Base-by-base conservation (phyloP, 129 eudicot species). In the Artemisia tridentata region DNA sequence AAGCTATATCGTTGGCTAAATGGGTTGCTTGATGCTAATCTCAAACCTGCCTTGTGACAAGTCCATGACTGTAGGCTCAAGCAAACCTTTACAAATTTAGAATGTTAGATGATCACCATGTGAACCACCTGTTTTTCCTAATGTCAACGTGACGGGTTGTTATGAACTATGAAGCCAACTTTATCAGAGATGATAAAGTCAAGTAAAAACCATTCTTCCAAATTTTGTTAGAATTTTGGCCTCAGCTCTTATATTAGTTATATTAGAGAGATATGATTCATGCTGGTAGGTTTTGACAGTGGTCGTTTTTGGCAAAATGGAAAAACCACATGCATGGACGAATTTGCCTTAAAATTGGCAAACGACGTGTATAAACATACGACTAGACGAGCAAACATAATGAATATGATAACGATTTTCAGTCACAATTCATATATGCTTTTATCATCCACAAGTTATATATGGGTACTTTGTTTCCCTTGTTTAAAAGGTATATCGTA, bases 31-130 rank as follows among this genome's bases (percentile, higher is more conserved):
- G 14, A 59, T 16, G 76, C 27, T 59, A 17, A 38, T 59, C 49
- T 72, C 59, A 59, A 72, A 59, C 43, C 65, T 55, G n/a, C 47
- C 67, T 63, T 38, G 75, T 71, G 66, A 71, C 25, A 54, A 52
- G 17, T 43, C 47, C 78, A 65, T 74, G 78, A 74, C 45, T 53
- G 64, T 64, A 41, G 43, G 48, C 78, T 65, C 72, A 74, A 74
- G 78, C 78, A 64, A 74, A 53, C 62, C 69, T 23, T 64, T 53
- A 15, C 64, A 20, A 41, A 54, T 53, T 27, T 54, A 64, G 56
- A 43, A 9, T 55, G 14, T 21, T 47, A 46, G 31, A 63, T 60
- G 25, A 71, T 17, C 55, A 9, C 41, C 54, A 65, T 65, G 34
- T 45, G 54, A 23, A 11, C 34, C 31, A 17, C 48, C 19, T 43